These are phyloP conservation scores for Alectoria sarmentosa DNA, from an alignment of 495 filamentous ascomycete species.

Conservation along the genomic window DNA sequence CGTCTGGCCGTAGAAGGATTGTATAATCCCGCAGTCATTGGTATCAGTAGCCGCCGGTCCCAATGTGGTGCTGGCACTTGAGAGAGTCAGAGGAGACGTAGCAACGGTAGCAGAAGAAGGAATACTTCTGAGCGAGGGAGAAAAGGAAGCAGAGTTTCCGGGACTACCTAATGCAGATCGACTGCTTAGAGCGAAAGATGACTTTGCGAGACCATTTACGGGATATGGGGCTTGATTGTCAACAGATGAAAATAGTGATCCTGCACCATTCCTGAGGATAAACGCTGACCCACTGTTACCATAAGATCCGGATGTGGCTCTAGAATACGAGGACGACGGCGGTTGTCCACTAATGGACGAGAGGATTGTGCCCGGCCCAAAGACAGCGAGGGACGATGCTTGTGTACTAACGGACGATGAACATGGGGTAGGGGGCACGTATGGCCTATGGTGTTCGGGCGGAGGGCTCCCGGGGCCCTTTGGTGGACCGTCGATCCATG, in stretches of 20 bases:
- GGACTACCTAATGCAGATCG: too few relatives aligned
- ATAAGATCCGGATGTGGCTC: not conserved
- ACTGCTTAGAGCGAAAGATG: too few relatives aligned
- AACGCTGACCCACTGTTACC: not conserved
- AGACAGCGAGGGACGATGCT: not conserved
- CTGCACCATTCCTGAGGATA: not conserved
- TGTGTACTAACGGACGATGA: not conserved
- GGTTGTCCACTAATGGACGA: not conserved
- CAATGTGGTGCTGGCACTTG: not conserved
- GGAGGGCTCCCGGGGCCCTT: not conserved
- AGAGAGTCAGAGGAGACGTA: not conserved
- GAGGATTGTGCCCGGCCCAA: not conserved
- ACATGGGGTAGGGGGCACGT: not conserved
- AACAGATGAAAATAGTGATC: not conserved
- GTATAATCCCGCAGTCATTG: slow-evolving; percentile 26
- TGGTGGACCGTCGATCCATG: not conserved
- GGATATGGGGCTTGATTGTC: too few relatives aligned
- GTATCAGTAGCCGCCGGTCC: not conserved
- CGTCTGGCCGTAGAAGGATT: slow-evolving; percentile 25
- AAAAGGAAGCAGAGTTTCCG: too few relatives aligned
- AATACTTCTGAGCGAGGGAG: too few relatives aligned
- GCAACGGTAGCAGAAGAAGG: not conserved
- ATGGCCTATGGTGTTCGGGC: not conserved
- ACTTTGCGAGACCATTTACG: too few relatives aligned
- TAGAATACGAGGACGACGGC: not conserved